Base-by-base conservation (phyloP, 441 rosid genomes). In the Aleurites moluccanus region DNA sequence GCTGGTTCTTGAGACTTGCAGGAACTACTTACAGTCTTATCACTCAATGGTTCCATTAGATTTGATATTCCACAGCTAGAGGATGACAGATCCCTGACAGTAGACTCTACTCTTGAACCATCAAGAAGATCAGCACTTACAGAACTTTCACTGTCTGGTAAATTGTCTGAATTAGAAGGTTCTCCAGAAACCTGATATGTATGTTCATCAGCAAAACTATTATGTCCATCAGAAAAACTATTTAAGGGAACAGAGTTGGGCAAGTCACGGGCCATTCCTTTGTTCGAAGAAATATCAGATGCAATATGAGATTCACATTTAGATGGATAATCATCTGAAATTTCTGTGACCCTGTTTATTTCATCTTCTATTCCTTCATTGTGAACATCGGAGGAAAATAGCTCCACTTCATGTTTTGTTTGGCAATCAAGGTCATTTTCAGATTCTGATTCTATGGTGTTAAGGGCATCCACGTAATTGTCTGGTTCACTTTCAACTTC, bases 401-500 rank as follows among this genome's bases (percentile, higher is more conserved):
- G 87, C 81, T 77, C 79, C 69, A 78, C 83, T 69, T 86, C 89
- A 80, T 56, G 82, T 78, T 88, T 88, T 25, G 85, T 88, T 78
- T 77, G 88, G 73, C 73, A 82, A 74, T 85, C 87, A 53, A 77
- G 73, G 77, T 90, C 90, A 66, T 60, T 86, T 77, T 91, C 99
- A 60, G 91, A 91, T 89, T 90, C 99, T 2, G 91, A 82, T 75
- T 95, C 97, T 42, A 95, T 88, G 15, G 88, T 86, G 79, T 92
- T 92, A 65, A 90, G 95, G 35, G 99, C 99, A 86, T 95, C 99
- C 87, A 86, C 80, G 49, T 72, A 92, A 72, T 86, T 78, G 44
- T 92, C 99, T 35, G 88, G 81, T 83, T 92, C 98, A 63, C 99
- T 95, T 74, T 89, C 99, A 75, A 82, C 75, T 76, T 88, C 92